Percentiles rank a stretch among this genome's conserved stretches.
Evolutionary conservation across 805 yeast genomes (phyloP).

Genomic region (Scheffersomyces ergatensis): DNA sequence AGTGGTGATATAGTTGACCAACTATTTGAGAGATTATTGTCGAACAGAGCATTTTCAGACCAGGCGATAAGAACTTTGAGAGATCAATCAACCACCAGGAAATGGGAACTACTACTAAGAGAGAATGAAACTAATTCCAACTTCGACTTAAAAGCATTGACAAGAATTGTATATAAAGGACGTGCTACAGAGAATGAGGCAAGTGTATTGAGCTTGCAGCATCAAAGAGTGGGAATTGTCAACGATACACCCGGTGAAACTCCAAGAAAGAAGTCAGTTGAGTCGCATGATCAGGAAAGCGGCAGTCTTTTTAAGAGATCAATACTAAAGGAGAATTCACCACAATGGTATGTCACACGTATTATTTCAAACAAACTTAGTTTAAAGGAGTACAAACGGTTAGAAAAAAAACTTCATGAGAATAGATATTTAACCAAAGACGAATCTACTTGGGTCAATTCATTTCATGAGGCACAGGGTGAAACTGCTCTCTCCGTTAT

Average conservation of each 20-base stretch:
- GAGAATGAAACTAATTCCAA: conserved; percentile 37
- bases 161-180: neutral
- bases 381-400: conserved; percentile 29
- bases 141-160: conserved; percentile 30
- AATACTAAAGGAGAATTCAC: conserved; percentile 35
- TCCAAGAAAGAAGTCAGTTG: neutral
- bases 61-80: conserved; percentile 28
- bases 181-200: neutral
- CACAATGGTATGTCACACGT: conserved; percentile 39
- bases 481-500: conserved; percentile 41
- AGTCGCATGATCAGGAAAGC: neutral
- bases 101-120: conserved; percentile 43
- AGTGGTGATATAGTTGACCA: conserved; percentile 32
- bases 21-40: conserved; percentile 37
- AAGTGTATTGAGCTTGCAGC: neutral
- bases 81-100: conserved; percentile 31
- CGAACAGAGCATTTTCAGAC: conserved; percentile 36
- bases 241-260: neutral
- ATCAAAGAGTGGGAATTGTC: neutral
- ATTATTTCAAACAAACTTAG: conserved; percentile 33
- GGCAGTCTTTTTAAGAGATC: conserved; percentile 8
- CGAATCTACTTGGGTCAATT: conserved; percentile 25
- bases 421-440: conserved; percentile 16
- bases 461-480: conserved; percentile 40
- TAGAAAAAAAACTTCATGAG: conserved; percentile 30